Evolutionary conservation across 1,284 basidiomycete species (phyloP), one percentile per base, ranked within the genome.

Genomic region (Peniophora sp.): DNA sequence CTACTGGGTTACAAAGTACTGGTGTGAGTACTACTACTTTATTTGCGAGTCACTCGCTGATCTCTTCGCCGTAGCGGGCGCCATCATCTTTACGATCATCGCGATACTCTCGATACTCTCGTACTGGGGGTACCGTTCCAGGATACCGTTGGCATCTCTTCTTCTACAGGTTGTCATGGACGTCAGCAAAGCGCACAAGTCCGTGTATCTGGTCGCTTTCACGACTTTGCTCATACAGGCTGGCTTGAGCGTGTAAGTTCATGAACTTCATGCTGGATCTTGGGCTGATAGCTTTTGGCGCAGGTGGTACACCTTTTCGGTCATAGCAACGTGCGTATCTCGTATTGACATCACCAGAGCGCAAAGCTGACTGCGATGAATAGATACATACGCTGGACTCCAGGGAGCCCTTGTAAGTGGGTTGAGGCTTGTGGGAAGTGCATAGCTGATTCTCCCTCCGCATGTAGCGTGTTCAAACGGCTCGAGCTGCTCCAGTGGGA

Each of bases 91-190:
- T 69, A 88, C 85, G 0, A 63, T 88, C 50, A 82, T 86, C 52
- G 81, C 83, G 0, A 51, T 85, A 6, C 62, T 85, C 49, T 83
- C 80, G 2, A 59, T 85, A 9, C 61, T 85, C 17, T 72, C 83
- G 3, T 89, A 89, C 68, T 85, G 72, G 52, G 83, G 83, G 5
- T 84, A 80, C 64, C 74, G 76, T 43, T 74, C 78, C 3, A 77
- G 89, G 22, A 93, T 95, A 51, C 90, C 90, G 0, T 69, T 95
- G 2, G 85, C 88, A 2, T 81, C 84, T 17, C 67, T 92, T 6
- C 74, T 93, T 5, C 74, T 94, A 2, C 85, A 92, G 65, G 83
- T 89, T 23, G 81, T 86, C 2, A 89, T 92, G 72, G 89, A 92
- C 59, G 77, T 92, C 38, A 78, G 86, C 44, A 92, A 92, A 61